Conservation (phyloP, 2,329 filamentous ascomycete genomes). For the Xylariaceae sp. region DNA sequence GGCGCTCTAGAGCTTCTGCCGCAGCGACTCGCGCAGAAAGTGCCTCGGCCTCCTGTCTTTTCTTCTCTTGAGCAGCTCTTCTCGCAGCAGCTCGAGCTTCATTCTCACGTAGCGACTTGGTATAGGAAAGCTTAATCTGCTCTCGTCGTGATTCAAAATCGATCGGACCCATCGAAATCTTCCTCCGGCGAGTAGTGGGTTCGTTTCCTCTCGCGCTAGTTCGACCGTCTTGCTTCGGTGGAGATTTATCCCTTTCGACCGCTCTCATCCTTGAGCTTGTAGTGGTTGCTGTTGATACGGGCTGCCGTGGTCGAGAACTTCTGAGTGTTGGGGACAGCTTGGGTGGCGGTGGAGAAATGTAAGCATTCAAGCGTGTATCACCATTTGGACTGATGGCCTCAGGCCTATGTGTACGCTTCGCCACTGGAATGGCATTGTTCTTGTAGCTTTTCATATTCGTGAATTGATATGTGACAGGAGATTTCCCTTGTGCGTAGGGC, state of each 20-base stretch:
- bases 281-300: conserved; percentile 73
- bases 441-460: conserved; percentile 43
- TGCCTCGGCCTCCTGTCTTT: conserved; percentile 45
- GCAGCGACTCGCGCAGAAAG: conserved; percentile 41
- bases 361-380: conserved; percentile 65
- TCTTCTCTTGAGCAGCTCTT: conserved; percentile 53
- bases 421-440: conserved; percentile 28
- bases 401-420: conserved; percentile 41
- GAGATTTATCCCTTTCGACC: conserved; percentile 53
- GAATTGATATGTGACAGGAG: conserved; percentile 22
- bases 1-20: conserved; percentile 35
- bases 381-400: conserved; percentile 47
- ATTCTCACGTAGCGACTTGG: conserved; percentile 74
- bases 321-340: conserved; percentile 76
- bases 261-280: conserved; percentile 66
- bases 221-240: conserved; percentile 33
- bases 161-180: conserved; percentile 67
- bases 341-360: conserved; percentile 66
- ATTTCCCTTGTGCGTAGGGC: conserved; percentile 40
- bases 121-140: conserved; percentile 81
- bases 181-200: conserved; percentile 43
- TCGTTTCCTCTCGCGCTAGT: conserved; percentile 38
- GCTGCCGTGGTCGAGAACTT: conserved; percentile 77
- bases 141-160: conserved; percentile 82
- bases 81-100: conserved; percentile 54